These are phyloP conservation scores for Strobilomyces confusus DNA, from an alignment of 768 basidiomycete species.

Conservation along the genomic window DNA sequence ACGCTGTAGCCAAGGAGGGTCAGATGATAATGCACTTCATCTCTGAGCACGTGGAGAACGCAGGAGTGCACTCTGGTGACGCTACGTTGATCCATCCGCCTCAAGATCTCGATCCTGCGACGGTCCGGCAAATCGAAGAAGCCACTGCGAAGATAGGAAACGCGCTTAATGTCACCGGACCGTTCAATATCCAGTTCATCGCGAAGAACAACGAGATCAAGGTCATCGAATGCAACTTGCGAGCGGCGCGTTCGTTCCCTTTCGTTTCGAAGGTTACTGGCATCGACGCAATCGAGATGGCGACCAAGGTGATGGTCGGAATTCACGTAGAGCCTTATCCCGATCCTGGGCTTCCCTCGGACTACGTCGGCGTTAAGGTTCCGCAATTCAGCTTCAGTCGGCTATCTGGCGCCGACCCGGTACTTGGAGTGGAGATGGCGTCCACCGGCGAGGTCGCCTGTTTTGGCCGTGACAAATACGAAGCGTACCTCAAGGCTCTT, in stretches of 20 bases:
- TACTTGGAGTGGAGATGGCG: conserved; percentile 99
- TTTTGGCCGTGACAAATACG: conserved; percentile 96
- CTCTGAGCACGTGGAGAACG: conserved; percentile 99
- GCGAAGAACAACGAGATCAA: conserved; percentile 99
- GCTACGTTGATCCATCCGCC: conserved; percentile 98
- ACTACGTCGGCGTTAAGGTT: conserved; percentile 98
- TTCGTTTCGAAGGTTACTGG: conserved; percentile 99
- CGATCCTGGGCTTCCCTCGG: conserved; percentile 76
- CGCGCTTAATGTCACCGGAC: conserved; percentile 96
- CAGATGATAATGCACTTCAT: conserved; percentile 99
- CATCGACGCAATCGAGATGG: conserved; percentile 97
- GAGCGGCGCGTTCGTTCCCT: conserved; percentile 96
- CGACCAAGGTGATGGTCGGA: conserved; percentile 97
- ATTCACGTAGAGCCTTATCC: conserved; percentile 89
- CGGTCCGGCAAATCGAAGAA: conserved; percentile 93
- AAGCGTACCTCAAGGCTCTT: conserved; percentile 95
- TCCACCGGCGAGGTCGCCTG: conserved; percentile 99
- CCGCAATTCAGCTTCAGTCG: conserved; percentile 99
- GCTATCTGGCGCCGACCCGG: conserved; percentile 93
- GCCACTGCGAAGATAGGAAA: conserved; percentile 97
- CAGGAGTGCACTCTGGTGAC: conserved; percentile 98
- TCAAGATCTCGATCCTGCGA: conserved; percentile 96
- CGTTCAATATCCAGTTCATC: conserved; percentile 99
- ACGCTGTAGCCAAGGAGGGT: conserved; percentile 94
- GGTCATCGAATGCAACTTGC: conserved; percentile 98